A percentile compares a stretch with the other conserved stretches of the same genome.
phyloP scores from a whole-genome alignment of 345 rosid genomes.

The Euclidium syriacum region DNA sequence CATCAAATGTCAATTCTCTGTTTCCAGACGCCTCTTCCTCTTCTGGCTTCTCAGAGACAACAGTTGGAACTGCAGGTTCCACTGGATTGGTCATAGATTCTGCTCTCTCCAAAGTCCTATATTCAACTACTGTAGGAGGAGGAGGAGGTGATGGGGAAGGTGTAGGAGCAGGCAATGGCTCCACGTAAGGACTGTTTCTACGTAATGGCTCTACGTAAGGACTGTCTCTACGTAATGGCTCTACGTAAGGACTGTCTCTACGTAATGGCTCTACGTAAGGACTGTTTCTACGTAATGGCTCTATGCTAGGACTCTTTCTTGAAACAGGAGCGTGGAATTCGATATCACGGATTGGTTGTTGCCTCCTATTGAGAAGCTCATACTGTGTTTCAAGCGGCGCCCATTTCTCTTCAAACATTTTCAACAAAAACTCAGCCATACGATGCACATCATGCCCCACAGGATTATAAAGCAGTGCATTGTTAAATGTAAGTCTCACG shows the following conservation, averaged over 20 bases:
- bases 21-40: constrained; percentile 29
- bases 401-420: constrained; percentile 72
- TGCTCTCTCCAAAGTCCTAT: constrained; percentile 36
- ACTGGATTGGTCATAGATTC: constrained; percentile 39
- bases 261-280: constrained; percentile 17
- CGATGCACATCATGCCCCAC: constrained; percentile 75
- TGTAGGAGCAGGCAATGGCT: constrained; percentile 19
- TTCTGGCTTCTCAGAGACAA: constrained; percentile 40
- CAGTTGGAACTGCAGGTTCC: constrained; percentile 28
- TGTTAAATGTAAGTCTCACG: constrained; percentile 75
- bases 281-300: constrained; percentile 16
- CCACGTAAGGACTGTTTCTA: not conserved
- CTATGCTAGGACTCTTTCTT: constrained; percentile 5
- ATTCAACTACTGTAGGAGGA: constrained; percentile 18
- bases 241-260: constrained; percentile 7
- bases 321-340: constrained; percentile 14
- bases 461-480: constrained; percentile 81
- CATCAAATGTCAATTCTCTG: constrained; percentile 73
- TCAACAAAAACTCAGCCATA: constrained; percentile 64
- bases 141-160: constrained; percentile 17
- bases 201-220: constrained; percentile 17
- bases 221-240: constrained; percentile 16
- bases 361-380: constrained; percentile 27
- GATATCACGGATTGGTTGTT: constrained; percentile 17
- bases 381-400: constrained; percentile 36